phyloP scores from a whole-genome alignment of 2,329 filamentous ascomycete genomes.

The Phoma sp. region DNA sequence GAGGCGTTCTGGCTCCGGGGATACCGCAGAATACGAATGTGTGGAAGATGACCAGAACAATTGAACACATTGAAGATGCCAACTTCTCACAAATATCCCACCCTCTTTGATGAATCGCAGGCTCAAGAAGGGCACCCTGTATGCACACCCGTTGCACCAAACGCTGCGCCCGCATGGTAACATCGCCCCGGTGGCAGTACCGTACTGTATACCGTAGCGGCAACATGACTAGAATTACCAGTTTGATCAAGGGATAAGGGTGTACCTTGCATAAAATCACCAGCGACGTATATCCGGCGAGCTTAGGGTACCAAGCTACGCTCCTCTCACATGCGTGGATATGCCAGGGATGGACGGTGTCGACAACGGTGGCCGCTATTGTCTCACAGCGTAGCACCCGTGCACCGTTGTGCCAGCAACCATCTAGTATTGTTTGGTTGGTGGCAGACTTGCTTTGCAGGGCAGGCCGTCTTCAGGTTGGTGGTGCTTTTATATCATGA shows the following conservation, averaged over 20 bases:
- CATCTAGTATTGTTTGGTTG: slow-evolving; percentile 14
- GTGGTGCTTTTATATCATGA: slow-evolving; percentile 5
- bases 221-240: slow-evolving; percentile 2
- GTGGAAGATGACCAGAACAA: not conserved
- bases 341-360: slow-evolving; percentile 19
- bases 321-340: slow-evolving; percentile 21
- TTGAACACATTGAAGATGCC: not conserved
- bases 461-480: not conserved
- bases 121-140: slow-evolving; percentile 5
- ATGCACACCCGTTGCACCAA: slow-evolving; percentile 8
- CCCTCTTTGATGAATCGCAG: slow-evolving; percentile 9
- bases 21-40: slow-evolving; percentile 6
- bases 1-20: slow-evolving; percentile 14
- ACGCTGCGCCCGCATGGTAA: slow-evolving; percentile 12
- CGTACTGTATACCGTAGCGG: not conserved
- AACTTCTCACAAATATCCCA: not conserved
- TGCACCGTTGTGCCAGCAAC: slow-evolving; percentile 20
- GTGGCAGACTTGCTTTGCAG: not conserved
- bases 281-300: slow-evolving; percentile 14
- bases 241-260: slow-evolving; percentile 18
- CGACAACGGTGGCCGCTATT: slow-evolving; percentile 7
- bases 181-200: not conserved
- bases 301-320: slow-evolving; percentile 26
- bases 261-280: slow-evolving; percentile 35
- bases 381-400: slow-evolving; percentile 11